Conservation (phyloP, 352 stramenopile genomes). For the Pythium angustatum region DNA sequence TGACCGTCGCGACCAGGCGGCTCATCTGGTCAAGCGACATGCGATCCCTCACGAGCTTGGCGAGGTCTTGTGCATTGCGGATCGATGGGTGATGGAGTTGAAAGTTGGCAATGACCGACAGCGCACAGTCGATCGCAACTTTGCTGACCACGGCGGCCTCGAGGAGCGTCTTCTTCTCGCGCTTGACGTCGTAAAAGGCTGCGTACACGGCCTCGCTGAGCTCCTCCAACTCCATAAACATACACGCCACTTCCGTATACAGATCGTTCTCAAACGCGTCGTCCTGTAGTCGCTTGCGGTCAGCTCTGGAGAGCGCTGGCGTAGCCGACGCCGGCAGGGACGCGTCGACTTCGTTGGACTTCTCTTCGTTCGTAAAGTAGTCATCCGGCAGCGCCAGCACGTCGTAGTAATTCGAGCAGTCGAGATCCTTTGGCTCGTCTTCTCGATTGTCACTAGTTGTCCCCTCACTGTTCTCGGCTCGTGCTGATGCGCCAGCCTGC, state of each 20-base stretch:
- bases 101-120: constrained; percentile 26
- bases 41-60: background rate
- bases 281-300: background rate
- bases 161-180: constrained; percentile 34
- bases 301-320: background rate
- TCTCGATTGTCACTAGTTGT: background rate
- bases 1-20: background rate
- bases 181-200: constrained; percentile 38
- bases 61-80: background rate
- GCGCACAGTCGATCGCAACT: constrained; percentile 30
- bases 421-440: background rate
- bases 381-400: constrained; percentile 9
- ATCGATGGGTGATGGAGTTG: constrained; percentile 24
- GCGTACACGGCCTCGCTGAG: constrained; percentile 24
- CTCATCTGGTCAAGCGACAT: background rate
- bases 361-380: background rate
- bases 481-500: too few species aligned
- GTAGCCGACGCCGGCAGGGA: too few species aligned
- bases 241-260: constrained; percentile 28
- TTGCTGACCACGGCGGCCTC: constrained; percentile 36
- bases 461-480: too few species aligned
- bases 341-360: background rate
- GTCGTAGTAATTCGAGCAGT: constrained; percentile 13
- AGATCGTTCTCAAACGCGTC: constrained; percentile 19
- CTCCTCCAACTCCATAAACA: constrained; percentile 35